Evolutionary conservation across 352 stramenopile species (phyloP).

Genomic region (Globisporangium middletonii): DNA sequence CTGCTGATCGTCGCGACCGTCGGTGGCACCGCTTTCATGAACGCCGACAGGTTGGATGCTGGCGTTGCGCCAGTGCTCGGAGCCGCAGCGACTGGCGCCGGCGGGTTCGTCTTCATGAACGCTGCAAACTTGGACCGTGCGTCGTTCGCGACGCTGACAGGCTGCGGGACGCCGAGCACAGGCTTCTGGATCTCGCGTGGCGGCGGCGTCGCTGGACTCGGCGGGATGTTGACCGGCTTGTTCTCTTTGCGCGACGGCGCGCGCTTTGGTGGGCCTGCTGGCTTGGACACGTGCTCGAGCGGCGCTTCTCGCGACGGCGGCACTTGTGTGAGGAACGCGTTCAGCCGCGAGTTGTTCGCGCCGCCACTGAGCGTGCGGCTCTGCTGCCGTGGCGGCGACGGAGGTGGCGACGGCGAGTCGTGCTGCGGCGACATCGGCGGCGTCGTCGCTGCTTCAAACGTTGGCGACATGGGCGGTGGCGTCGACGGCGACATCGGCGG

Average conservation of each 20-base stretch:
- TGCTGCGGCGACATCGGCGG: constrained; percentile 13
- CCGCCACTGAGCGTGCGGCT: constrained; percentile 39
- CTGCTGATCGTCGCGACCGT: constrained; percentile 1
- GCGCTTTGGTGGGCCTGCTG: constrained; percentile 50
- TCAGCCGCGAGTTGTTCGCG: constrained; percentile 51
- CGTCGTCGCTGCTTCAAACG: constrained; percentile 22
- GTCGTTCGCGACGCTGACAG: constrained; percentile 16
- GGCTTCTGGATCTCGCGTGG: constrained; percentile 15
- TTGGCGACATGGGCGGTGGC: constrained; percentile 45
- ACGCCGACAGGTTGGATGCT: constrained; percentile 17
- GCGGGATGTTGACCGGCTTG: constrained; percentile 11
- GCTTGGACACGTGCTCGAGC: constrained; percentile 51
- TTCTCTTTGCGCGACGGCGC: constrained; percentile 37
- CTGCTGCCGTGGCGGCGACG: constrained; percentile 21
- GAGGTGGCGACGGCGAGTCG: constrained; percentile 2
- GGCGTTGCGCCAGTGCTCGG: constrained; percentile 14
- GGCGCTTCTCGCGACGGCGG: constrained; percentile 47
- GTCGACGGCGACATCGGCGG: constrained; percentile 43
- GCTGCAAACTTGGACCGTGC: constrained; percentile 74
- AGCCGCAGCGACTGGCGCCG: constrained; percentile 17
- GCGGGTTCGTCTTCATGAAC: constrained; percentile 75
- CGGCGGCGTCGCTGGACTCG: constrained; percentile 21
- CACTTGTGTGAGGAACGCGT: constrained; percentile 75
- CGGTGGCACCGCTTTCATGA: constrained; percentile 28
- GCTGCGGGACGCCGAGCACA: constrained; percentile 14